A percentile compares a stretch with the other conserved stretches of the same genome.
Evolutionary conservation across 306 rosid species (phyloP).

Genomic region (Prunus mira): DNA sequence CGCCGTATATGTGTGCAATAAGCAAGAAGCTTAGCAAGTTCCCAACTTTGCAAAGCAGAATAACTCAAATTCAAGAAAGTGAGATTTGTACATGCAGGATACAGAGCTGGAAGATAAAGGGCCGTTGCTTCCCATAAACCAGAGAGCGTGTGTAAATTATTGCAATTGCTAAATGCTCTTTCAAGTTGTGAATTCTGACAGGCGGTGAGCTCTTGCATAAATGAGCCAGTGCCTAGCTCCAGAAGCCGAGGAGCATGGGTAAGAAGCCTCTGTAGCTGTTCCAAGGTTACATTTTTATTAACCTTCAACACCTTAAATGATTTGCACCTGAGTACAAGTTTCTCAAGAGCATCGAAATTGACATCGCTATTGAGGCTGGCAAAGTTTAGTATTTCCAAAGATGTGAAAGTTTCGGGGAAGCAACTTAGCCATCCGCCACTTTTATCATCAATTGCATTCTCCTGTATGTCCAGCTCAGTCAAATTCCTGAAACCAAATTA

Average conservation of each 20-base stretch:
- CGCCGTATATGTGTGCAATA: slow-evolving; percentile 64
- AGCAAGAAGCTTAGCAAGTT: slow-evolving; percentile 56
- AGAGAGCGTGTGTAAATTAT: slow-evolving; percentile 61
- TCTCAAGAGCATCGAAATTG: slow-evolving; percentile 67
- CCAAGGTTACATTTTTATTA: slow-evolving; percentile 54
- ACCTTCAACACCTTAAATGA: slow-evolving; percentile 73
- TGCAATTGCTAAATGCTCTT: slow-evolving; percentile 55
- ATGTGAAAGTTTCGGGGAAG: slow-evolving; percentile 75
- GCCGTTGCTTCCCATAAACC: slow-evolving; percentile 64
- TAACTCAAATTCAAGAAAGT: slow-evolving; percentile 78
- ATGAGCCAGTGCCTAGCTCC: slow-evolving; percentile 72
- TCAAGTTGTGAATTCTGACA: slow-evolving; percentile 51
- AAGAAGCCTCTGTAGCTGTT: slow-evolving; percentile 61
- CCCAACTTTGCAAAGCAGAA: slow-evolving; percentile 52
- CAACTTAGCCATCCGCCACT: slow-evolving; percentile 76
- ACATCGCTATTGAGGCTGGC: slow-evolving; percentile 56
- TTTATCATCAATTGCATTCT: slow-evolving; percentile 60
- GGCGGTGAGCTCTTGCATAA: slow-evolving; percentile 52
- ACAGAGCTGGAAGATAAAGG: slow-evolving; percentile 60
- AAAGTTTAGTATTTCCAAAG: slow-evolving; percentile 75
- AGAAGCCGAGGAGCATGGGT: slow-evolving; percentile 49
- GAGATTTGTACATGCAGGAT: slow-evolving; percentile 57
- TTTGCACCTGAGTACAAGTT: slow-evolving; percentile 66
- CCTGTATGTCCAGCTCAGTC: slow-evolving; percentile 75
- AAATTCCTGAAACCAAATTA: slow-evolving; percentile 57